Evolutionary conservation across 345 rosid genomes (phyloP), one percentile per base, ranked within the genome.

Genomic region (Brassica cretica): DNA sequence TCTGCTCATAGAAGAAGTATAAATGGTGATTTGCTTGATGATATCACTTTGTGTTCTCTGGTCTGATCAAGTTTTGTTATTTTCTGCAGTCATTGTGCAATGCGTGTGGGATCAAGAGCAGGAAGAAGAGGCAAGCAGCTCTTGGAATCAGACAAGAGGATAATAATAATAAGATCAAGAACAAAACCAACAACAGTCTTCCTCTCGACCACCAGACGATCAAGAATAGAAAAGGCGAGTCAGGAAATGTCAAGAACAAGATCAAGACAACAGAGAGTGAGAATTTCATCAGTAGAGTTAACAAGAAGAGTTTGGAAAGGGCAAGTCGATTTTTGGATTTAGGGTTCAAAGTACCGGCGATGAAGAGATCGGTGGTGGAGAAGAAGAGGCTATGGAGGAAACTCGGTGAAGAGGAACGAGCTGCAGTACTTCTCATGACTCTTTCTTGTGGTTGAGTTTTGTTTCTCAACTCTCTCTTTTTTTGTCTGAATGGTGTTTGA

Each of bases 51-150:
- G 6, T 21, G 29, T 35, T 70, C 4, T 58, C 9, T 78, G 30
- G 56, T 59, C 77, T 78, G 5, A 72, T 72, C 44, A 72, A 18
- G 1, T 8, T 2, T 44, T 71, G 5, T 71, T 9, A 4, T 56
- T 0, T 25, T 6, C 11, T 84, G 73, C 84, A 93, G 98, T 88
- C 97, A 1, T 80, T 91, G 71, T 93, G 98, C 60, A 91, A 93
- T 82, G 98, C 98, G 6, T 91, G 98, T 74, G 98, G 97, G 84
- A 93, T 93, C 81, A 90, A 91, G 72, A 79, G 88, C 72, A 89
- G 97, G 72, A 93, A 93, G 84, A 85, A 78, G 85, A 89, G 77
- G 60, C 88, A 85, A 59, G 88, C 79, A 44, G 78, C 80, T 14
- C 39, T 80, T 56, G 93, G 94, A 3, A 32, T 84, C 18, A 86